Base-by-base conservation (phyloP, 768 basidiomycete genomes). In the Suillus americanus region DNA sequence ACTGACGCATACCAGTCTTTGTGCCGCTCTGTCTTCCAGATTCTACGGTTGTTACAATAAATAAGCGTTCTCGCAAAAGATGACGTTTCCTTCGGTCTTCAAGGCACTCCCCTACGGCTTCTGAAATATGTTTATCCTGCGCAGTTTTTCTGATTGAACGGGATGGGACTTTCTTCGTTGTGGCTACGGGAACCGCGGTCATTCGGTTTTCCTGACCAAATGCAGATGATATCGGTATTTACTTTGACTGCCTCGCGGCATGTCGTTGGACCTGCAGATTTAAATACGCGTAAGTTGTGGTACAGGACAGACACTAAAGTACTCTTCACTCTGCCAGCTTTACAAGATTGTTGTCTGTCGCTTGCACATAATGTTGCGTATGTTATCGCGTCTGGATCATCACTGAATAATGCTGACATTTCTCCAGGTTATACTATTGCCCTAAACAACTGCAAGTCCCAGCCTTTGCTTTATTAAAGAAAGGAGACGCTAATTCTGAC, bases 401-500 rank as follows among this genome's bases (percentile, higher is more conserved):
- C 25, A 20, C 64, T 45, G 8, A 25, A 28, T 23, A 18, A 7
- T 6, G 25, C 67, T 75, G 23, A 77, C 48, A n/a, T 33, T 8
- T 14, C 3, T 57, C 2, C 59, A 81, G 80, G 60, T 64, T 75
- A 68, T 63, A 43, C 74, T 46, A 75, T 79, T 8, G 68, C 67
- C 30, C 72, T 83, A 61, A 72, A 88, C 73, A 88, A 88, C 73
- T 75, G 86, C 82, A 65, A 70, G 81, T 64, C 23, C 35, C 7
- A 48, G n/a, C 18, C 8, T 61, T 41, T 56, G 28, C n/a, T 25
- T 16, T 8, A 28, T 6, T 18, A 8, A 12, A 37, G 3, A 2
- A 12, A 25, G n/a, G 20, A 35, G 41, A 59, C 10, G 12, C 59
- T 67, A 51, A 61, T 35, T 14, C 25, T 41, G 46, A 25, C 46